Evolutionary conservation across 257 asterid genomes (phyloP).

Genomic region (Misopates orontium): DNA sequence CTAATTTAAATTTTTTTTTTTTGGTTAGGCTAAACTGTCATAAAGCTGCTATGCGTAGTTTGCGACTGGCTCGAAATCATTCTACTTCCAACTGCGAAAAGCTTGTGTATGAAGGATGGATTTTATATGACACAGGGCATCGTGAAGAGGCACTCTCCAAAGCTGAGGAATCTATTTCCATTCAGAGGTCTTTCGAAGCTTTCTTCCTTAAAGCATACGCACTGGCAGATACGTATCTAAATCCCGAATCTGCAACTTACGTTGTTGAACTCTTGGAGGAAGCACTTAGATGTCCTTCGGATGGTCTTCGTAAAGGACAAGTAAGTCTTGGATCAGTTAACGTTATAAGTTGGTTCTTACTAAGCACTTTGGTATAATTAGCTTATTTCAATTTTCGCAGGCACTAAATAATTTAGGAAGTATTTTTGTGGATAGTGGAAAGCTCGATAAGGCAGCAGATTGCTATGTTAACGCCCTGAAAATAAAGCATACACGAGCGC

Average conservation of each 20-base stretch:
- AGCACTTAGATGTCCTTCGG: constrained; percentile 97
- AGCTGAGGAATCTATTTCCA: constrained; percentile 81
- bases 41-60: constrained; percentile 93
- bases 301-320: constrained; percentile 97
- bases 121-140: constrained; percentile 87
- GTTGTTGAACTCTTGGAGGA: constrained; percentile 87
- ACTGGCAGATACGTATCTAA: constrained; percentile 70
- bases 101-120: constrained; percentile 96
- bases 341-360: not conserved
- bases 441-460: constrained; percentile 78
- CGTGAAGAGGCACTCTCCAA: constrained; percentile 84
- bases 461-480: constrained; percentile 87
- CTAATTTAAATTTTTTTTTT: not conserved
- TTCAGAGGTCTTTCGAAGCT: constrained; percentile 94
- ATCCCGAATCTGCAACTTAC: constrained; percentile 66
- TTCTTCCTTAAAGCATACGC: constrained; percentile 86
- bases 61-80: constrained; percentile 88
- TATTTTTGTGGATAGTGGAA: constrained; percentile 75
- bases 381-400: constrained; percentile 37
- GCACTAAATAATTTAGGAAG: constrained; percentile 92
- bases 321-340: constrained; percentile 39
- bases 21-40: constrained; percentile 77
- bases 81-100: constrained; percentile 75
- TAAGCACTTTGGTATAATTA: not conserved
- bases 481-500: constrained; percentile 92